Conservation (phyloP, 306 rosid genomes). For the Casuarina equisetifolia region DNA sequence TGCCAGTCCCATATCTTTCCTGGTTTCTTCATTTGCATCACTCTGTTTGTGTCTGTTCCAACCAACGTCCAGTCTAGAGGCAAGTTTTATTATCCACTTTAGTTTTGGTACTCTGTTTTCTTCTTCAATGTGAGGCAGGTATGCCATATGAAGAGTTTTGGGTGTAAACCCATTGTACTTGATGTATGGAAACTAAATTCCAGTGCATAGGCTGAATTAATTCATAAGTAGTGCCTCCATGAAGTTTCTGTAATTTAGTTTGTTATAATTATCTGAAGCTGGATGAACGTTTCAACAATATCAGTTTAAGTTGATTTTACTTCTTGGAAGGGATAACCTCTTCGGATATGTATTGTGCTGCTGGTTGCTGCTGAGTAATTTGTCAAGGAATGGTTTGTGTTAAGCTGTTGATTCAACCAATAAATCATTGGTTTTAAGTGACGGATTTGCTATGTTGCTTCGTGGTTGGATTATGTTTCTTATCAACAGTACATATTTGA, state of each 20-base stretch:
- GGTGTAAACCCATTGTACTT: not conserved
- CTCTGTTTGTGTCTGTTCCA: not conserved
- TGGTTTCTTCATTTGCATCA: not conserved
- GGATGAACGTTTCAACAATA: not conserved
- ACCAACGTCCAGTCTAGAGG: not conserved
- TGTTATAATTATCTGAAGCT: not conserved
- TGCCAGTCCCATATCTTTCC: not conserved
- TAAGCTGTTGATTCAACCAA: not conserved
- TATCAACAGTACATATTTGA: not conserved
- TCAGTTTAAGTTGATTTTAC: constrained; percentile 1
- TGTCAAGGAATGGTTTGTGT: not conserved
- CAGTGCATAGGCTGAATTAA: not conserved
- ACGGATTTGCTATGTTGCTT: not conserved
- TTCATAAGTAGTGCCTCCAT: not conserved
- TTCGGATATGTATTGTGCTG: not conserved
- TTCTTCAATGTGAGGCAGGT: not conserved
- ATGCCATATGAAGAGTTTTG: not conserved
- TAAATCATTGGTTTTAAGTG: not conserved
- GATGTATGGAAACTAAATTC: not conserved
- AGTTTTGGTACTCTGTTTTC: not conserved
- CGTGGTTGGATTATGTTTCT: not conserved
- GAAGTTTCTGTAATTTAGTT: not conserved
- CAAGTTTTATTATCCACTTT: not conserved
- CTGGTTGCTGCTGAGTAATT: not conserved
- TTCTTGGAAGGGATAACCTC: not conserved